Evolutionary conservation across 306 rosid genomes (phyloP), one percentile per base, ranked within the genome.

Genomic region (Sesbania bispinosa): DNA sequence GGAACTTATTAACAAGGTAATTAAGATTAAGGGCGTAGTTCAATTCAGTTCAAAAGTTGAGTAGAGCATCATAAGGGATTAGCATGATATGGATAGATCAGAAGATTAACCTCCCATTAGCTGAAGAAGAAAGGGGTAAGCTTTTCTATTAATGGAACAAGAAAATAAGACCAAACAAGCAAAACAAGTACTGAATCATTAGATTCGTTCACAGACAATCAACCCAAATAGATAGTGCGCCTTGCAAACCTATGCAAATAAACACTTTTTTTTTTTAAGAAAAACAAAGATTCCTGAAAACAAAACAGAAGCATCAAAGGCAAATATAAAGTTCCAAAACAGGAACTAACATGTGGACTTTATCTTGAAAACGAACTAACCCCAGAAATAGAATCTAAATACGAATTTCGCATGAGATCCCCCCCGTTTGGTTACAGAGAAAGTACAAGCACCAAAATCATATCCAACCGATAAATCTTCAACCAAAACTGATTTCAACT

Each of bases 281-380:
- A 52, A 54, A 71, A 73, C 11, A 36, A 58, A 79, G 75, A 79
- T 88, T 84, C 89, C 62, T 62, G 14, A 42, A 69, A 82, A 80
- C 93, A 85, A 81, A 79, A 67, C 80, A 85, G 83, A 90, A 78
- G 74, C 80, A 85, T 75, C 86, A 85, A 80, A 80, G 79, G 50
- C 75, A 81, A 71, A 78, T 65, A 82, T 70, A 82, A 82, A 75
- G 71, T 80, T 88, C 88, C 90, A 83, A 84, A 70, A 79, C 42
- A 57, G 78, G 62, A 82, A 77, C 71, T 29, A 66, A 48, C 71
- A 47, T 39, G 79, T 66, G 71, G 52, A 48, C 74, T 73, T 66
- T 79, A 57, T 48, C 79, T 38, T 60, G 71, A 73, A 73, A 73
- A 79, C 30, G 60, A 79, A 67, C 60, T 76, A 45, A 71, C 62